Base-by-base conservation (phyloP, 371 early-diverging fungal species). In the Scutellospora calospora region DNA sequence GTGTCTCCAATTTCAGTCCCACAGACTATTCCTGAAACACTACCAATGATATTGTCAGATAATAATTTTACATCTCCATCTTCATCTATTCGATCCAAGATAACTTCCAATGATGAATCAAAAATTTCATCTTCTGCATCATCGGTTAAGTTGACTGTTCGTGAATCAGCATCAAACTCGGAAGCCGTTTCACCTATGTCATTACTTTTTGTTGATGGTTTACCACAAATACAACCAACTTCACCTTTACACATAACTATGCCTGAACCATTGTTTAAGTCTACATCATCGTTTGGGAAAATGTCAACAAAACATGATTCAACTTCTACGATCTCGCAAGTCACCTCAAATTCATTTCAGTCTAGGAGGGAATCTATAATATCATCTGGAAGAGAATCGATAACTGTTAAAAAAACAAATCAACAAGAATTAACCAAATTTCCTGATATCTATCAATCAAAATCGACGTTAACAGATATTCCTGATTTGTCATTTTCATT, bases 181-280 rank as follows among this genome's bases (percentile, higher is more conserved):
- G 45, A 45, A 11, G 45, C 45, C 45, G 45, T 45, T 45, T 45
- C 45, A 45, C 45, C 45, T 11, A 45, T 22, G 16, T 33, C n/a
- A 31, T 33, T 22, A 68, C 41, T 18, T 68, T 33, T 22, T 9
- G 35, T 69, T 14, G 41, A 69, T 38, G 41, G 38, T 41, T 41
- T 69, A 12, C 69, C 41, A 41, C n/a, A 69, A 69, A 69, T 69
- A 38, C 20, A 25, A 12, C 69, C 69, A 41, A 45, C 69, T 69
- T 69, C 69, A 35, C 35, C 22, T 1, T 41, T 69, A 35, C 14
- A 45, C 25, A 22, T 69, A 35, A 41, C 22, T 14, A n/a, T 69
- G 33, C 25, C 35, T 69, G 41, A 69, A 22, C 38, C 66, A 14
- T 38, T 38, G 1, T 14, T 3, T 35, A n/a, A n/a, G n/a, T n/a